These are phyloP conservation scores for Galerina marginata DNA, from an alignment of 768 basidiomycete species.

Conservation along the genomic window DNA sequence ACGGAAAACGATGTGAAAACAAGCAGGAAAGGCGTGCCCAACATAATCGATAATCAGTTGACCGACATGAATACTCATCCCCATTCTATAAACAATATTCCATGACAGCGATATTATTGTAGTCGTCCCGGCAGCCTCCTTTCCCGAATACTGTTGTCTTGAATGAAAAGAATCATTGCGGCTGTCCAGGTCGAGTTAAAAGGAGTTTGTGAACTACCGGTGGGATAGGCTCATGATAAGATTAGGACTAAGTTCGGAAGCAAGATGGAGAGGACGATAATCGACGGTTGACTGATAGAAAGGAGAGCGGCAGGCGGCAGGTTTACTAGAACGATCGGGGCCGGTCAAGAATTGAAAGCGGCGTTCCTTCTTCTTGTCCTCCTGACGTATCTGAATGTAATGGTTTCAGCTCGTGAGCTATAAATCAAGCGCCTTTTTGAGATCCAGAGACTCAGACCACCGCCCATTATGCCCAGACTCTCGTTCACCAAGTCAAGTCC, in stretches of 20 bases:
- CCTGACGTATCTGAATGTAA: background rate
- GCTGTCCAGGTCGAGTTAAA: background rate
- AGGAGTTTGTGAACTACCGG: background rate
- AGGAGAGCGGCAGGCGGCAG: background rate
- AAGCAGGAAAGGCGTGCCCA: background rate
- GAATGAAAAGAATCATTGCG: background rate
- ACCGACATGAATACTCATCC: background rate
- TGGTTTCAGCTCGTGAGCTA: background rate
- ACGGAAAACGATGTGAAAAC: background rate
- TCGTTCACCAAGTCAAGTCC: conserved; percentile 16
- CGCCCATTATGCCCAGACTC: conserved; percentile 19
- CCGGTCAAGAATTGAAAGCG: background rate
- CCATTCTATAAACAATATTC: no score
- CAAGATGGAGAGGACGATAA: background rate
- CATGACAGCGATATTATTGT: background rate
- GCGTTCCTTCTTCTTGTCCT: background rate
- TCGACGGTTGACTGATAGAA: no score
- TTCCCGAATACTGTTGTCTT: background rate
- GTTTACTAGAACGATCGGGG: conserved; percentile 16
- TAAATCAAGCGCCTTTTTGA: conserved; percentile 13
- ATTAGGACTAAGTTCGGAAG: background rate
- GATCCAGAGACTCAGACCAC: background rate
- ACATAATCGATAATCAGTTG: background rate
- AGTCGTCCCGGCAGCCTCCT: background rate
- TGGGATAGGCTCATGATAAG: background rate